Base-by-base conservation (phyloP, 805 yeast species). In the Ogataea chonburiensis region DNA sequence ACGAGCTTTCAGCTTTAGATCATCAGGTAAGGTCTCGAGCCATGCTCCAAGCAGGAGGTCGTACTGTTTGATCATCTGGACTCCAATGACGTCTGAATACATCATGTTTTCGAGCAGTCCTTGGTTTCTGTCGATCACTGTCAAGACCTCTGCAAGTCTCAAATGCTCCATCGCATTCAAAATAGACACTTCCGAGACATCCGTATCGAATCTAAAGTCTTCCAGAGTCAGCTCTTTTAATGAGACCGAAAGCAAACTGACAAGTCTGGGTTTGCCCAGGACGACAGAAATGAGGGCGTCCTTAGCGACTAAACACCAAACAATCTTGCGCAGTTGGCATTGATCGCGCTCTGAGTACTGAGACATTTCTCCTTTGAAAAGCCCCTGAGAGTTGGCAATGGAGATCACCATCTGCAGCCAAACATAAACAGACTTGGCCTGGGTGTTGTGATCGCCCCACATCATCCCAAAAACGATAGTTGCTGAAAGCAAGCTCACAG, bases 321-420 rank as follows among this genome's bases (percentile, higher is more conserved):
- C 35, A 15, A 37, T 19, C 15, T 28, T 40, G 10, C 27, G 16
- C 13, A 44, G 31, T 16, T 37, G 37, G 14, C 41, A 37, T 12
- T 24, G 13, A 19, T 44, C 33, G 9, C 21, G 16, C 3, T 37
- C 45, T 5, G 28, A n/a, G 15, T 28, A 35, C n/a, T 17, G 14
- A 16, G 27, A 21, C 7, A 25, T 13, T 10, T 31, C 42, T 16
- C 22, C 12, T 6, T n/a, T 26, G 17, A 40, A 37, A n/a, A 40
- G 28, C 5, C 38, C 45, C 11, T 35, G 28, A 3, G 38, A 24
- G 5, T 27, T 17, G 18, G 44, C 40, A 12, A 40, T 25, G 5
- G 34, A 21, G 9, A 34, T 21, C 3, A 43, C 30, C 12, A 36
- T 22, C 19, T 44, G 43, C 16, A 44, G 14, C 48, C 48, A 40